Base-by-base conservation (phyloP, 495 filamentous ascomycete species). In the Penicillium samsonianum region DNA sequence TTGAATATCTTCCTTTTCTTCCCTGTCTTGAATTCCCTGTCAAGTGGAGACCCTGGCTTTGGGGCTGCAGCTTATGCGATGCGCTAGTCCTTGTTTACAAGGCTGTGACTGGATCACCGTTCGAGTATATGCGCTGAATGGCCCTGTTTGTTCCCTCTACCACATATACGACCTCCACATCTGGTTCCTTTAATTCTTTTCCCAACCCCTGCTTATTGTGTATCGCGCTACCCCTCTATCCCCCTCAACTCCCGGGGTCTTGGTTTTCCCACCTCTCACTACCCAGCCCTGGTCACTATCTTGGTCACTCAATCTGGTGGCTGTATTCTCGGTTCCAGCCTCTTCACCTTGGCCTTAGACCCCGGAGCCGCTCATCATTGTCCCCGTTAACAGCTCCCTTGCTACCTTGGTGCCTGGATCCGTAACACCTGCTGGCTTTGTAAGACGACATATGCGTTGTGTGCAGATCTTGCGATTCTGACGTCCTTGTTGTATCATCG, bases 71-170 rank as follows among this genome's bases (percentile, higher is more conserved):
- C 45, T 45, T 20, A 33, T 47, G 38, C 16, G 23, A 53, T 42
- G 40, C 50, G 38, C 37, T 42, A 53, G 50, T 31, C 38, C 17
- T 30, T n/a, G 35, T 28, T 28, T 54, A 38, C 23, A 31, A 46
- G 48, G 38, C 53, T 42, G 57, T 53, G 53, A 57, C 58, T 55
- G 51, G 50, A 31, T 43, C 23, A 41, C 38, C 11, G 25, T 23
- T 22, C 57, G 55, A 63, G 61, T 62, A 62, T 59, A 65, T 51
- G 55, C 28, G 48, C 37, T 55, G 51, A 44, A 60, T 57, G 53
- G 52, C 31, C 40, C 19, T 55, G 23, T 33, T 3, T 37, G 19
- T 25, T 9, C 28, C 22, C 12, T 50, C 42, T 41, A 22, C 25
- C 33, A 46, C 40, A 25, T 41, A 42, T 25, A 52, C 42, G 14